Evolutionary conservation across 495 filamentous ascomycete species (phyloP), one percentile per base, ranked within the genome.

Genomic region (Extremus antarcticus): DNA sequence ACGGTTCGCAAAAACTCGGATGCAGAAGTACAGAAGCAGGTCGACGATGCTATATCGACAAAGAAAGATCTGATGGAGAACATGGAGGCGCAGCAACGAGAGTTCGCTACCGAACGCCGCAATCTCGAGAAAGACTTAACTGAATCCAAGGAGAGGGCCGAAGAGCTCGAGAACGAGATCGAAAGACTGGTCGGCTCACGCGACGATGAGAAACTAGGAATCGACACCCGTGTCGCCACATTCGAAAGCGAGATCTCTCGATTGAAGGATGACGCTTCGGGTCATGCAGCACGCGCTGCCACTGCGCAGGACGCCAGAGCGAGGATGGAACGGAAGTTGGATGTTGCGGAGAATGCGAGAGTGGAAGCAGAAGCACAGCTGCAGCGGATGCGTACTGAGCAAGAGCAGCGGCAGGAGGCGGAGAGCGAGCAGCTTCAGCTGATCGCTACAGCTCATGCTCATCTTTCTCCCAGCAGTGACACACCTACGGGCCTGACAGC

Each of bases 31-130:
- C 83, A 80, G 58, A 75, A 73, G 4, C 83, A 82, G 56, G 78
- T 88, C 43, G 83, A 91, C 57, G 88, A 95, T 65, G 86, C 77
- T 13, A 84, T 88, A 57, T 90, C 87, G 2, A 99, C 87, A 0
- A 99, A 99, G 68, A 82, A 87, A 63, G 92, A 99, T 63, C 78
- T 99, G 0, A 80, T 99, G 66, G 85, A 86, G 40, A 99, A 99
- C 63, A 83, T 99, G 66, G 89, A 96, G 62, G 87, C 90, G 29
- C 79, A 88, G 29, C 87, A 94, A 65, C 81, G 81, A 25, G 91
- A 97, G 64, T 95, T 95, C 63, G 76, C 85, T 43, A 81, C 82
- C 51, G 90, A 97, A 67, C 81, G 91, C 22, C 85, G 81, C 61
- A 83, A 78, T 10, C 74, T 96, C 17, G 86, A 95, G 60, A 71